Conservation (phyloP, 176 grass and related monocot species). For the Alopecurus myosuroides region DNA sequence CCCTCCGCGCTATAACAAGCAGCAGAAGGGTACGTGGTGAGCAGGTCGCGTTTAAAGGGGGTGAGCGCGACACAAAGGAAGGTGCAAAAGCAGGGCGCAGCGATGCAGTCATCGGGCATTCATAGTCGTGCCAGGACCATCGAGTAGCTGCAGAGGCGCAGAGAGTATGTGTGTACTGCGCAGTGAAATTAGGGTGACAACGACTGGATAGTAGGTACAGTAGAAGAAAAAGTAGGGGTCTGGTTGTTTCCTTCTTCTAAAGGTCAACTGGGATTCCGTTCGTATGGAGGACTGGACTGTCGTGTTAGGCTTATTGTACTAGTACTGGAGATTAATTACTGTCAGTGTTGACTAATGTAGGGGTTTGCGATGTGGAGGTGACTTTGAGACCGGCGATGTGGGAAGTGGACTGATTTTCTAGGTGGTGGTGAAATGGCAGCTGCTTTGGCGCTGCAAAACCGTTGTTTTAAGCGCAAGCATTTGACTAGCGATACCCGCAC, state of each 20-base stretch:
- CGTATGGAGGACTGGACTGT: neutral
- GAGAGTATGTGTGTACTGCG: neutral
- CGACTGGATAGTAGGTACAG: neutral
- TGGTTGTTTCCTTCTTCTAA: neutral
- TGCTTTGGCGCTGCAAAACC: conserved; percentile 30
- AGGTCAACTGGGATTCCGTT: conserved; percentile 7
- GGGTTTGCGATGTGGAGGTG: neutral
- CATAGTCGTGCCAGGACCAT: conserved; percentile 28
- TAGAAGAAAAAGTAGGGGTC: neutral
- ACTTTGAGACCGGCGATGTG: neutral
- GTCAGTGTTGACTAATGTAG: conserved; percentile 18
- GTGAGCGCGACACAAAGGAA: conserved; percentile 50
- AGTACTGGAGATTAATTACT: neutral
- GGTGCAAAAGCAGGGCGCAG: conserved; percentile 33
- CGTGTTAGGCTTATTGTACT: neutral
- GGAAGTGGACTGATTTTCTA: neutral
- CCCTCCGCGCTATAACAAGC: neutral
- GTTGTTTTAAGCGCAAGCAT: conserved; percentile 6
- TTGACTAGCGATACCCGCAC: conserved; percentile 23
- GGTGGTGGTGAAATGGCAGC: conserved; percentile 27
- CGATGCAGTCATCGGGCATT: conserved; percentile 32
- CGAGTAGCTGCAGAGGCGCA: neutral
- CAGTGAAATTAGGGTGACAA: conserved; percentile 11
- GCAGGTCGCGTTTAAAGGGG: conserved; percentile 27
- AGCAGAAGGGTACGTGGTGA: conserved; percentile 2